Evolutionary conservation across 78 protist species (phyloP).

Genomic region (Cavenderia fasciculata): DNA sequence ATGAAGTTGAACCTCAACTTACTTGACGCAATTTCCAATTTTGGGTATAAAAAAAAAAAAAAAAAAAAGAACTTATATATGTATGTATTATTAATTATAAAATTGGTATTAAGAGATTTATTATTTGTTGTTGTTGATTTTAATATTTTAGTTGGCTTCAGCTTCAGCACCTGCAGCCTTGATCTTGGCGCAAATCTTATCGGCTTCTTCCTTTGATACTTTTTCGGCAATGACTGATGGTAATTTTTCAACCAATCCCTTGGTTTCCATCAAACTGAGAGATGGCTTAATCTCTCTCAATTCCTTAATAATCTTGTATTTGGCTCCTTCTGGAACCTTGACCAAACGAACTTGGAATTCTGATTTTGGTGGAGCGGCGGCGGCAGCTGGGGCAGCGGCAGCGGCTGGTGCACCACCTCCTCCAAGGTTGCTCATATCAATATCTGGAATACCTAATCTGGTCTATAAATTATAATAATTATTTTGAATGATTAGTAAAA

Average conservation of each 20-base stretch:
- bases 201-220: slow-evolving; percentile 75
- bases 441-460: slow-evolving; percentile 60
- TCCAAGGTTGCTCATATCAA: neutral
- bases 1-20: too few species aligned
- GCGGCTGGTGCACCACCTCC: slow-evolving; percentile 27
- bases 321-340: slow-evolving; percentile 82
- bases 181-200: slow-evolving; percentile 60
- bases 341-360: slow-evolving; percentile 64
- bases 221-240: slow-evolving; percentile 77
- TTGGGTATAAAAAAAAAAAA: too few species aligned
- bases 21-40: too few species aligned
- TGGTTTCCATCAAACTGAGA: slow-evolving; percentile 75
- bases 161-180: slow-evolving; percentile 78
- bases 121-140: too few species aligned
- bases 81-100: too few species aligned
- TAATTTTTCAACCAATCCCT: slow-evolving; percentile 64
- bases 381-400: slow-evolving; percentile 71
- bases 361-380: slow-evolving; percentile 61
- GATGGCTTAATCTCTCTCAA: slow-evolving; percentile 76
- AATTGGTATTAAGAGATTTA: too few species aligned
- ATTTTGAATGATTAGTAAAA: neutral
- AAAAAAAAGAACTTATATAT: too few species aligned
- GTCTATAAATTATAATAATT: neutral
- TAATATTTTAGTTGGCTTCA: slow-evolving; percentile 19
- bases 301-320: slow-evolving; percentile 79